Percentiles rank a stretch among this genome's conserved stretches.
These are phyloP conservation scores for Ilyonectria mors-panacis DNA, from an alignment of 2,329 filamentous ascomycete species.

Conservation along the genomic window DNA sequence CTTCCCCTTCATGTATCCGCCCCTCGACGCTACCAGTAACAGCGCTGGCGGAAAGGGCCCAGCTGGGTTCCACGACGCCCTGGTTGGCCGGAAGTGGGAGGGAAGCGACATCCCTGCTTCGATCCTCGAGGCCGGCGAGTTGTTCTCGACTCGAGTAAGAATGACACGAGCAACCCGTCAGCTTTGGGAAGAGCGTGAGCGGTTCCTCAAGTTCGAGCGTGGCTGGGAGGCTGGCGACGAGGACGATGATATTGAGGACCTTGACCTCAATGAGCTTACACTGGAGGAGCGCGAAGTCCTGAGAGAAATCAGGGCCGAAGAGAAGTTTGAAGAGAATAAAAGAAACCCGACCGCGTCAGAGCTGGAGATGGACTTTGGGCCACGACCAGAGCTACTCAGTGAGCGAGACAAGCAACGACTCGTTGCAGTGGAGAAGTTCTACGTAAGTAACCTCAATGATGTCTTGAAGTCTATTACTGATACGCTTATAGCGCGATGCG, in stretches of 20 bases:
- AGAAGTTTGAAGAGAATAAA: slow-evolving; percentile 46
- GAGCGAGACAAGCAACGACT: slow-evolving; percentile 76
- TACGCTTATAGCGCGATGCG: slow-evolving; percentile 71
- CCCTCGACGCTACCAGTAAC: slow-evolving; percentile 89
- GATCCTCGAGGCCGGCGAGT: slow-evolving; percentile 92
- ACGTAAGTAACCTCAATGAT: slow-evolving; percentile 72
- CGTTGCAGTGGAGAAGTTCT: slow-evolving; percentile 84
- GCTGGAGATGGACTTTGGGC: slow-evolving; percentile 61
- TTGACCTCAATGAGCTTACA: slow-evolving; percentile 62
- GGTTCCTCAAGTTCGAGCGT: slow-evolving; percentile 91
- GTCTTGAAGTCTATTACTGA: slow-evolving; percentile 1
- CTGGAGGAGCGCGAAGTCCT: slow-evolving; percentile 58
- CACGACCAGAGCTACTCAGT: slow-evolving; percentile 62
- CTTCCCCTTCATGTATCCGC: slow-evolving; percentile 97
- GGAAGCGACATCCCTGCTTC: slow-evolving; percentile 95
- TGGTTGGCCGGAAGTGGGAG: slow-evolving; percentile 90
- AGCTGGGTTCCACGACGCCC: slow-evolving; percentile 82
- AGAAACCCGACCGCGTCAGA: slow-evolving; percentile 38
- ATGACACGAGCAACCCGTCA: slow-evolving; percentile 94
- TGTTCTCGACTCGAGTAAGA: slow-evolving; percentile 91
- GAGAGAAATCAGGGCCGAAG: slow-evolving; percentile 58
- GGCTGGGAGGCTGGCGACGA: slow-evolving; percentile 79
- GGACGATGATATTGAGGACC: slow-evolving; percentile 62
- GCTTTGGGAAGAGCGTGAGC: slow-evolving; percentile 93
- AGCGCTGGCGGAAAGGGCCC: slow-evolving; percentile 90